These are phyloP conservation scores for Artemisia annua DNA, from an alignment of 129 eudicot genomes.

Conservation along the genomic window DNA sequence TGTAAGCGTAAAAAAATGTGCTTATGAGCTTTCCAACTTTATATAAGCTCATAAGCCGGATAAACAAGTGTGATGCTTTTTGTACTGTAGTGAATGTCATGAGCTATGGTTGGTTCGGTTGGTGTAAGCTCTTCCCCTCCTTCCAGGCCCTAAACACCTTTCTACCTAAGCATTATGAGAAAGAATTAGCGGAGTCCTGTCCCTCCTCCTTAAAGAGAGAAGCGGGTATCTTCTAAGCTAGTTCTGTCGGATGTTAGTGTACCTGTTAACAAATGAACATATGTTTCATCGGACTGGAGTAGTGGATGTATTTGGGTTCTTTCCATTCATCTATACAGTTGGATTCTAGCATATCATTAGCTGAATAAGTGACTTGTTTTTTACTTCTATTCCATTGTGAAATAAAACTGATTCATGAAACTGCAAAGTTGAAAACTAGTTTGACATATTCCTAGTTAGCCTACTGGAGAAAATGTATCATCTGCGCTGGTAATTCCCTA, in stretches of 20 bases:
- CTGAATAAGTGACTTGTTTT: too few species aligned
- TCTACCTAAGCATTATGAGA: too few species aligned
- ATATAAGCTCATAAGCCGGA: too few species aligned
- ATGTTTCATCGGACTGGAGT: background rate
- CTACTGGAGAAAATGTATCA: background rate
- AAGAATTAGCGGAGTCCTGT: too few species aligned
- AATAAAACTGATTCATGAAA: too few species aligned
- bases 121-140: background rate
- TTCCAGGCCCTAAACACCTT: too few species aligned
- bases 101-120: background rate
- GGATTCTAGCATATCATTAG: background rate
- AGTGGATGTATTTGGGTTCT: background rate
- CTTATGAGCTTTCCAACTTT: too few species aligned
- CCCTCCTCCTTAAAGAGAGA: background rate
- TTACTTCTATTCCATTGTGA: too few species aligned
- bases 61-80: background rate
- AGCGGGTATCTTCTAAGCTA: background rate
- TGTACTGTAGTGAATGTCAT: background rate
- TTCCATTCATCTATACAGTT: background rate
- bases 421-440: too few species aligned
- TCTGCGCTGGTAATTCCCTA: background rate
- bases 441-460: background rate
- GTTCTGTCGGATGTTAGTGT: background rate
- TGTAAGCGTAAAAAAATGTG: too few species aligned
- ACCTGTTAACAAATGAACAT: background rate